Conservation (phyloP, 129 eudicot species). For the Gnaphalium uliginosum region DNA sequence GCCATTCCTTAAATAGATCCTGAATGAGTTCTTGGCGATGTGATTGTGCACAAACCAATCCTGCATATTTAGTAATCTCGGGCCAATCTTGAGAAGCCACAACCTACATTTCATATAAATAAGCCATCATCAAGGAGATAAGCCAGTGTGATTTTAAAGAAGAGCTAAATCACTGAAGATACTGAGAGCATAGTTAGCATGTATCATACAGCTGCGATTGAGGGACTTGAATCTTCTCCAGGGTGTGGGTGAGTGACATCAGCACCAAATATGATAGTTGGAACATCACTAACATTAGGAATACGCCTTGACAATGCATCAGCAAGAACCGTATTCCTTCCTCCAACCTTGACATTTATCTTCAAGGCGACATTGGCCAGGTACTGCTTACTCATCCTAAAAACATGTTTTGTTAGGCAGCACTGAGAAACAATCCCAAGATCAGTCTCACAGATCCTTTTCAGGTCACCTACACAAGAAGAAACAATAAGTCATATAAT, state of each 20-base stretch:
- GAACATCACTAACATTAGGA: conserved; percentile 80
- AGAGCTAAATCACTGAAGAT: neutral
- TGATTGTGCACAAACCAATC: conserved; percentile 91
- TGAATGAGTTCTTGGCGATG: conserved; percentile 89
- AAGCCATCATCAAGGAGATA: neutral
- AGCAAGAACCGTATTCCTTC: conserved; percentile 89
- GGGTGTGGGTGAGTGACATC: conserved; percentile 99
- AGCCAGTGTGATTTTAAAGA: neutral
- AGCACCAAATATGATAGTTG: conserved; percentile 97
- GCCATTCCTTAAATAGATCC: conserved; percentile 81
- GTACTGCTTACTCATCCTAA: conserved; percentile 81
- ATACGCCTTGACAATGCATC: conserved; percentile 87
- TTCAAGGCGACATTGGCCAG: conserved; percentile 89
- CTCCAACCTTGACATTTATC: conserved; percentile 96
- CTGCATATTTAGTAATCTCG: conserved; percentile 85
- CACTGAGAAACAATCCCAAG: conserved; percentile 98
- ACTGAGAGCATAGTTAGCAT: neutral
- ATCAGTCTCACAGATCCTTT: conserved; percentile 96
- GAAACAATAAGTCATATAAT: neutral
- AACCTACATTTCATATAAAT: conserved; percentile 47
- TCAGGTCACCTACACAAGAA: conserved; percentile 64
- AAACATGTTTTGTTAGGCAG: conserved; percentile 85
- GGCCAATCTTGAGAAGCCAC: conserved; percentile 99
- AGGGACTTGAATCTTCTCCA: conserved; percentile 98
- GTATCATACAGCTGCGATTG: conserved; percentile 86